Evolutionary conservation across 345 rosid species (phyloP).

Genomic region (Acer negundo): DNA sequence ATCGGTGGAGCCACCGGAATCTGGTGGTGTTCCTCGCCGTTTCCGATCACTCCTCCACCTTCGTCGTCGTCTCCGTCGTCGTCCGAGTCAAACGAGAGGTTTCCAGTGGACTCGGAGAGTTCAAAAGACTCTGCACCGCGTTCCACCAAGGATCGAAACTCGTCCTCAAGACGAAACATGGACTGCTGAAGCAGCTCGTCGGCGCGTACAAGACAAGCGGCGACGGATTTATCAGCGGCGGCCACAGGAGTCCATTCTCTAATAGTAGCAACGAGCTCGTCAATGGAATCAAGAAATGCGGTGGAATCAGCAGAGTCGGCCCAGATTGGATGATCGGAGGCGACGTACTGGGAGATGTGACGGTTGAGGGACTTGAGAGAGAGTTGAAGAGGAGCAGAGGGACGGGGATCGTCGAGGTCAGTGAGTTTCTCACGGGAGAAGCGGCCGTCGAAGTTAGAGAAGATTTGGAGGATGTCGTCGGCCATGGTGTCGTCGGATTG

Average conservation of each 20-base stretch:
- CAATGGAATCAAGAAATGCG: conserved; percentile 73
- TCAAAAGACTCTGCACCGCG: conserved; percentile 68
- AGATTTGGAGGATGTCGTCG: conserved; percentile 88
- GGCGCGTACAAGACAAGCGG: conserved; percentile 64
- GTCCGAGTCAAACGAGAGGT: conserved; percentile 47
- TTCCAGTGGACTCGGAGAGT: conserved; percentile 35
- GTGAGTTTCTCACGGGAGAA: conserved; percentile 80
- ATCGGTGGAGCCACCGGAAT: conserved; percentile 86
- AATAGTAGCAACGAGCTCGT: conserved; percentile 55
- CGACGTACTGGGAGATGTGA: conserved; percentile 74
- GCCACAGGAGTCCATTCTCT: conserved; percentile 61
- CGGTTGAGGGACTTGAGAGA: conserved; percentile 54
- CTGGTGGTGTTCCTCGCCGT: conserved; percentile 33
- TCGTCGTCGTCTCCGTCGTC: conserved; percentile 48
- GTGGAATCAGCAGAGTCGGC: conserved; percentile 76
- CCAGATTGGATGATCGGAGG: conserved; percentile 75
- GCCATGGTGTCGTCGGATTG: conserved; percentile 82
- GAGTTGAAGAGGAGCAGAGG: conserved; percentile 50
- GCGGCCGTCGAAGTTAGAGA: conserved; percentile 86
- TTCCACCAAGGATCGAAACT: conserved; percentile 79
- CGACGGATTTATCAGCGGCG: conserved; percentile 46
- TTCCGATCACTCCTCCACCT: conserved; percentile 24
- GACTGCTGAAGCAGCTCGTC: conserved; percentile 81
- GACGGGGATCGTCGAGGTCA: conserved; percentile 39
- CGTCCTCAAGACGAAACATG: conserved; percentile 78